Percentiles rank a stretch among this genome's conserved stretches.
These are phyloP conservation scores for Scorias spongiosa DNA, from an alignment of 2,329 filamentous ascomycete species.

Conservation along the genomic window DNA sequence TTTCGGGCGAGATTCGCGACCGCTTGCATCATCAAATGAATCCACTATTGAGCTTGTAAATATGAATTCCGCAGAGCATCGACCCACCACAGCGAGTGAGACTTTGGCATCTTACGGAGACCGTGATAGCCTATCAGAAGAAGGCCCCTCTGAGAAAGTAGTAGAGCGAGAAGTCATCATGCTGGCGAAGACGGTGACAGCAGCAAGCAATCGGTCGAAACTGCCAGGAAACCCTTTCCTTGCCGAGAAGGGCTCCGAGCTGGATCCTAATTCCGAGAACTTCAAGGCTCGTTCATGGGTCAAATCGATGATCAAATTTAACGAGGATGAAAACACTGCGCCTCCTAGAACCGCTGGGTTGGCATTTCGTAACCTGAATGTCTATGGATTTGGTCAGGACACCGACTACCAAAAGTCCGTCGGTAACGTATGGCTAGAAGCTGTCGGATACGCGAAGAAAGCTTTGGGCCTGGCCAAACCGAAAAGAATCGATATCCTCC, in stretches of 20 bases:
- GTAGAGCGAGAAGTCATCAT: conserved; percentile 22
- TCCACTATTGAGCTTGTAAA: not conserved
- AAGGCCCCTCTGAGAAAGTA: conserved; percentile 8
- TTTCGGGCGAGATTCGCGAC: not conserved
- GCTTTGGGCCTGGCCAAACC: conserved; percentile 14
- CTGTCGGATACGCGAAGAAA: conserved; percentile 23
- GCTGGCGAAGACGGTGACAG: conserved; percentile 28
- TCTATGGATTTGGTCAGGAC: conserved; percentile 33
- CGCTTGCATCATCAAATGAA: not conserved
- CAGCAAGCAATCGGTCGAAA: conserved; percentile 22
- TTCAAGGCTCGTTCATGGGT: conserved; percentile 35
- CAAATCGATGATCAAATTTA: conserved; percentile 34
- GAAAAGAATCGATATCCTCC: conserved; percentile 43
- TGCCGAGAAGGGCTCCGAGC: conserved; percentile 25
- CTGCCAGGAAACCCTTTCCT: conserved; percentile 25
- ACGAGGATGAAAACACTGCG: conserved; percentile 26
- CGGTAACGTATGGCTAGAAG: conserved; percentile 30
- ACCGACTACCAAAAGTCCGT: conserved; percentile 38
- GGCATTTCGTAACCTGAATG: conserved; percentile 31
- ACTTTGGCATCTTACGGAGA: conserved; percentile 7
- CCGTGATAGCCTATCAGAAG: conserved; percentile 10
- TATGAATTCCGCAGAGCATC: not conserved
- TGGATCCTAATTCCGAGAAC: conserved; percentile 32
- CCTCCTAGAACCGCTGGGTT: conserved; percentile 31
- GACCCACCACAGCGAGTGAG: not conserved